phyloP scores from a whole-genome alignment of 371 early-diverging fungal genomes.

The Nematocida major region DNA sequence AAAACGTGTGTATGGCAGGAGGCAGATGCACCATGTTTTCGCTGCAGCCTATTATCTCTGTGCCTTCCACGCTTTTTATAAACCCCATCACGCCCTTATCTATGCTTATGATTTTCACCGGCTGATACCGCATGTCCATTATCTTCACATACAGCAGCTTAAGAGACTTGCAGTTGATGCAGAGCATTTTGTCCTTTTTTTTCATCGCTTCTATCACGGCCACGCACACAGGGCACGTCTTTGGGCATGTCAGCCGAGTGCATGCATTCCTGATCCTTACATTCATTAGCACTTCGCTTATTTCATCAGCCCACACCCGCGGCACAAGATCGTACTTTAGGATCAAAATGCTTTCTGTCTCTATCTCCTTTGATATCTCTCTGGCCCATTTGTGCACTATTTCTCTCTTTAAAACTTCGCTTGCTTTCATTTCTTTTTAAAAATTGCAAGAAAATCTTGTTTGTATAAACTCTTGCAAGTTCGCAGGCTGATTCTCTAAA shows the following conservation, averaged over 20 bases:
- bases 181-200: background rate
- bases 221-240: conserved; percentile 4
- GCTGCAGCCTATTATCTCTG: conserved; percentile 21
- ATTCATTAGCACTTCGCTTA: conserved; percentile 13
- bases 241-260: background rate
- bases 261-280: conserved; percentile 29
- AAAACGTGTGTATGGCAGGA: background rate
- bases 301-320: background rate
- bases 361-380: conserved; percentile 30
- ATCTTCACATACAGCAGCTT: conserved; percentile 45
- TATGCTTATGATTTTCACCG: conserved; percentile 21
- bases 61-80: background rate
- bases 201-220: background rate
- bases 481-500: too few relatives aligned
- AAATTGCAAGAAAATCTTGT: background rate
- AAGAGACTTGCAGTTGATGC: conserved; percentile 15
- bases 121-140: conserved; percentile 17
- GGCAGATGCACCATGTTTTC: conserved; percentile 12
- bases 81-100: background rate
- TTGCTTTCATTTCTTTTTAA: background rate
- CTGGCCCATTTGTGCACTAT: conserved; percentile 25
- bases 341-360: conserved; percentile 6
- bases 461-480: background rate
- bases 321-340: conserved; percentile 14
- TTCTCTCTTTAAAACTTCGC: conserved; percentile 1